Evolutionary conservation across 768 basidiomycete genomes (phyloP), one percentile per base, ranked within the genome.

Genomic region (Mycena venus): DNA sequence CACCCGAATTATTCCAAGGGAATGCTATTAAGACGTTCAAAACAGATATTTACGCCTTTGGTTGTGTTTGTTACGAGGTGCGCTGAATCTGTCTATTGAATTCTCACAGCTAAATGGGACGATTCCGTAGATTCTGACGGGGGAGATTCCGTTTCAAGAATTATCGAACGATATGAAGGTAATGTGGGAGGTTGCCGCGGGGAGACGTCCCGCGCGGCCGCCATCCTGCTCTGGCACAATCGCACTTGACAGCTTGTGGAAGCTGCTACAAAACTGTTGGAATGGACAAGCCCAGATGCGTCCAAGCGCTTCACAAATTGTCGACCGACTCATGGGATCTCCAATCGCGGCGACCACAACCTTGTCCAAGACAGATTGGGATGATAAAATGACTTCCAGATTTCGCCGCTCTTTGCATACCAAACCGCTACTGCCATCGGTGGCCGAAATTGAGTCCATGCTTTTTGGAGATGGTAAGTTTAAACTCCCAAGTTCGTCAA

Each of bases 31-130:
- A n/a, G n/a, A n/a, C 29, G 32, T 17, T 63, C 61, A 21, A 47
- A 14, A 15, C 60, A 12, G 60, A 61, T 44, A 14, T 61, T 11
- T 61, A 61, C 29, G 38, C 60, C 4, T 61, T 61, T 12, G 60
- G 25, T 29, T 61, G 60, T 29, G 40, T 61, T 27, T 42, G 60
- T 27, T n/a, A n/a, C 40, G 84, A 80, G 78, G 84, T 84, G 12
- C 21, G 19, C 23, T 25, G 21, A n/a, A 6, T 47, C 19, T 6
- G 21, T 15, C 38, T 12, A 15, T 49, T 34, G 34, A n/a, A n/a
- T 32, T 27, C 42, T 56, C 12, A 34, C 42, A 25, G 31, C 17
- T 6, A 42, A 19, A 6, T 42, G n/a, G n/a, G 19, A 68, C 15
- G 3, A 61, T 51, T 62, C 4, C 11, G n/a, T 5, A 72, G 70